Evolutionary conservation across 2,329 filamentous ascomycete species (phyloP).

Genomic region (Pseudogymnoascus sp.): DNA sequence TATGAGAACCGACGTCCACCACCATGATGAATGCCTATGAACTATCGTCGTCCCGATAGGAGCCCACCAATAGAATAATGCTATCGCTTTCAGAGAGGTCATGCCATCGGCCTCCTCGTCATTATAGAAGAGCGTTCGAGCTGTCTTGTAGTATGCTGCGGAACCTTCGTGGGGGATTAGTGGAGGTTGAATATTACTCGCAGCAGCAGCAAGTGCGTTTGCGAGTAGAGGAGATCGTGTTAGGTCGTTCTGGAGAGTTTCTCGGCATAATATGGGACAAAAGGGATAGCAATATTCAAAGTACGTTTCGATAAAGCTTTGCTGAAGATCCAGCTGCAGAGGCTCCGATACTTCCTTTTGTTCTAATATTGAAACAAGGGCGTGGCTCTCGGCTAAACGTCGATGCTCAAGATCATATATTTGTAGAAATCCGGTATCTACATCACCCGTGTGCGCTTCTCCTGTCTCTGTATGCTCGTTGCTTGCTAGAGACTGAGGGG

Average conservation of each 20-base stretch:
- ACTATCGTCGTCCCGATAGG: constrained; percentile 31
- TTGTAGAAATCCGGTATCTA: background rate
- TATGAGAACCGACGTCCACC: constrained; percentile 38
- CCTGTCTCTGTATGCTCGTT: background rate
- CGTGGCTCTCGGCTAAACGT: constrained; percentile 25
- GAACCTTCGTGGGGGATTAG: constrained; percentile 32
- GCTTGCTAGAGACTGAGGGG: background rate
- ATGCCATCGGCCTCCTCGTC: constrained; percentile 33
- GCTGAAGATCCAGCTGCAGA: constrained; percentile 26
- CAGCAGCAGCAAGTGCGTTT: constrained; percentile 33
- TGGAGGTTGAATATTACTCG: constrained; percentile 35
- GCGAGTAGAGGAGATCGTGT: constrained; percentile 29
- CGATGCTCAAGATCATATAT: constrained; percentile 14
- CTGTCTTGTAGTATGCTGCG: constrained; percentile 32
- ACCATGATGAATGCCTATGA: constrained; percentile 35
- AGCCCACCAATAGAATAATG: constrained; percentile 38
- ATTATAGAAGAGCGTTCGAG: constrained; percentile 32
- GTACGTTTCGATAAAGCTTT: constrained; percentile 36
- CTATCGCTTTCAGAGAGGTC: constrained; percentile 29
- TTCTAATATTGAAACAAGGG: constrained; percentile 22
- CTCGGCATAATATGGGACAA: constrained; percentile 33
- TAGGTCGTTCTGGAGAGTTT: constrained; percentile 26
- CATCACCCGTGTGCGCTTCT: constrained; percentile 2
- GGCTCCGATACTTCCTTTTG: constrained; percentile 13
- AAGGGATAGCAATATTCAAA: constrained; percentile 35